These are phyloP conservation scores for Tylopilus microsporus DNA, from an alignment of 1,284 basidiomycete genomes.

Conservation along the genomic window DNA sequence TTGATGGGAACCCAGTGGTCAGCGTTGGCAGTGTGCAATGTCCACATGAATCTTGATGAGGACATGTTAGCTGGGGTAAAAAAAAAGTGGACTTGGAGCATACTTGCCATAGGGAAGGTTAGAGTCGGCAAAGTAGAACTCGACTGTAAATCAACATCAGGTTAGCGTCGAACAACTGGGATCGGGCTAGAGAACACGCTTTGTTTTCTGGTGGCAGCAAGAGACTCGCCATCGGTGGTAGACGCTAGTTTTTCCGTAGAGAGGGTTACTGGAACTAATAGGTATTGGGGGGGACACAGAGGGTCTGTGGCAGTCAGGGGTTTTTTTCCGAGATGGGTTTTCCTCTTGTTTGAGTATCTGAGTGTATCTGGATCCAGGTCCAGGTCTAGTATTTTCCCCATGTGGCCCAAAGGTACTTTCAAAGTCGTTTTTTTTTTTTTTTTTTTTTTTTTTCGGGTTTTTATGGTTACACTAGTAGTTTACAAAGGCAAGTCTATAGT, in stretches of 20 bases:
- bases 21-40: constrained; percentile 68
- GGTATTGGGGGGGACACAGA: no score
- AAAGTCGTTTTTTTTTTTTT: no score
- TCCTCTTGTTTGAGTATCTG: no score
- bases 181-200: constrained; percentile 5
- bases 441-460: no score
- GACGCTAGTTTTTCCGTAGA: constrained; percentile 1
- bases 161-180: neutral
- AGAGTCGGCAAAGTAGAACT: constrained; percentile 96
- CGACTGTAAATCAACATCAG: constrained; percentile 52
- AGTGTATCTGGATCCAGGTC: no score
- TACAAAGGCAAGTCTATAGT: no score
- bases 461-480: no score
- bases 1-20: constrained; percentile 91
- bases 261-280: neutral
- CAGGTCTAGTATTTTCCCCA: no score
- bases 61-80: neutral
- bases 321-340: no score
- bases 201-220: constrained; percentile 27
- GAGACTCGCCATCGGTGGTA: constrained; percentile 13
- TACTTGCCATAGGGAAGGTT: constrained; percentile 95
- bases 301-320: no score
- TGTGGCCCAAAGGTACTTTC: no score
- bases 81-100: constrained; percentile 14
- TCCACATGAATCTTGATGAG: constrained; percentile 87